phyloP scores from a whole-genome alignment of 2,329 filamentous ascomycete genomes.

The Calonectria pseudoreteaudii region DNA sequence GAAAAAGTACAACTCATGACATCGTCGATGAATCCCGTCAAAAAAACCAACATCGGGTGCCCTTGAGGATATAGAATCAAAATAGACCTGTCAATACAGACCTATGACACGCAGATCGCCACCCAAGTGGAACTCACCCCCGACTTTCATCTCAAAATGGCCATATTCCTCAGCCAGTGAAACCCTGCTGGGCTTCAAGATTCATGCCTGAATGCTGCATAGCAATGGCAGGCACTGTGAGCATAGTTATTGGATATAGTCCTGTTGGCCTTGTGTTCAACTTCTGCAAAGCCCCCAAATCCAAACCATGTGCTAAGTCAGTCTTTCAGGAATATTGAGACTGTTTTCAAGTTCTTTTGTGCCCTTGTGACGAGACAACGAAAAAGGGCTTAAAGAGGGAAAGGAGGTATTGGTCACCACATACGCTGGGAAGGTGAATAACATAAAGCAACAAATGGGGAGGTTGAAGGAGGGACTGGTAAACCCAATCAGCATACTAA shows the following conservation, averaged over 20 bases:
- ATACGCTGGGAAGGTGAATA: slow-evolving; percentile 33
- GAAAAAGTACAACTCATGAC: background rate
- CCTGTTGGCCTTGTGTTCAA: background rate
- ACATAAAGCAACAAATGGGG: slow-evolving; percentile 43
- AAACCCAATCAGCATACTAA: too few species aligned
- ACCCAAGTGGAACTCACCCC: too few species aligned
- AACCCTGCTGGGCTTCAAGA: background rate
- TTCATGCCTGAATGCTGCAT: background rate
- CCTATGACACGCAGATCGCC: too few species aligned
- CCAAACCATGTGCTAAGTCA: too few species aligned
- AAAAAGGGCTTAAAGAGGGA: slow-evolving; percentile 36
- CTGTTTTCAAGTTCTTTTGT: background rate
- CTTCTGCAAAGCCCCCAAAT: too few species aligned
- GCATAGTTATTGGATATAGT: background rate
- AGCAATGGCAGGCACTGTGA: background rate
- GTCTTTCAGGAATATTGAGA: too few species aligned
- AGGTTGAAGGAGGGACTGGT: slow-evolving; percentile 54
- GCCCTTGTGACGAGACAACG: slow-evolving; percentile 28
- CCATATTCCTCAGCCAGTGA: background rate
- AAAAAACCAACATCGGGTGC: background rate
- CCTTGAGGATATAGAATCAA: background rate
- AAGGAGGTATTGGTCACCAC: slow-evolving; percentile 34
- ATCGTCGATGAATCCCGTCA: background rate
- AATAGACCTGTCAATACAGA: too few species aligned
- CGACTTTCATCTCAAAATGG: too few species aligned